These are phyloP conservation scores for Cyberlindnera mississippiensis DNA, from an alignment of 805 yeast species.

Conservation along the genomic window DNA sequence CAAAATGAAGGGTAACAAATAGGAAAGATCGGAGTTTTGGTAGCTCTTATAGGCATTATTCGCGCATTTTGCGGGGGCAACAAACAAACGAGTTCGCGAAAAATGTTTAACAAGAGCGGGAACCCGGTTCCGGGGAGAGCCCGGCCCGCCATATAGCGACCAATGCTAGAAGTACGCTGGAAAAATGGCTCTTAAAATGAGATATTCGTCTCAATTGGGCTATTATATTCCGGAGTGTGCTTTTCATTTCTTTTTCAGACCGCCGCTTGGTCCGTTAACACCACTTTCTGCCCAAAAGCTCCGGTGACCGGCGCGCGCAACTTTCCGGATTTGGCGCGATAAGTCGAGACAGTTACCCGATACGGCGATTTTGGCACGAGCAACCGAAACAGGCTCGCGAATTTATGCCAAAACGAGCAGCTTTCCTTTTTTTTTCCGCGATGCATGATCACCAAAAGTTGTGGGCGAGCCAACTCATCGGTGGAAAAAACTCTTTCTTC, in stretches of 20 bases:
- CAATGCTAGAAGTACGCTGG: too few species aligned
- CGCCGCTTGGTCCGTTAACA: too few species aligned
- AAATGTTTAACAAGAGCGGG: too few species aligned
- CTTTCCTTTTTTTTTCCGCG: too few species aligned
- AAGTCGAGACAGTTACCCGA: conserved; percentile 1
- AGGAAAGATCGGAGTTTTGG: not conserved
- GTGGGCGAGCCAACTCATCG: not conserved
- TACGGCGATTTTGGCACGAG: not conserved
- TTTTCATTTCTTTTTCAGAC: too few species aligned
- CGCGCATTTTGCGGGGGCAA: not conserved
- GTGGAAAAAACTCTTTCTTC: not conserved
- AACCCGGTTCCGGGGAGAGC: too few species aligned
- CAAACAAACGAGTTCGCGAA: not conserved
- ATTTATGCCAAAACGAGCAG: not conserved
- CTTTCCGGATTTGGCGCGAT: conserved; percentile 7
- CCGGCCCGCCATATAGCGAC: too few species aligned
- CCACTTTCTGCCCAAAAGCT: too few species aligned
- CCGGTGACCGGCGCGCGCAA: not conserved
- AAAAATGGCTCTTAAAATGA: too few species aligned
- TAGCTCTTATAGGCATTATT: not conserved
- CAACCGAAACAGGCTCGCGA: not conserved
- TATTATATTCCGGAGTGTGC: too few species aligned
- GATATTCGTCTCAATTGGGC: too few species aligned
- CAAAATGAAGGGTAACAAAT: too few species aligned
- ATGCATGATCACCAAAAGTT: not conserved